phyloP scores from a whole-genome alignment of 495 filamentous ascomycete genomes.

The Achaetomiella virescens region DNA sequence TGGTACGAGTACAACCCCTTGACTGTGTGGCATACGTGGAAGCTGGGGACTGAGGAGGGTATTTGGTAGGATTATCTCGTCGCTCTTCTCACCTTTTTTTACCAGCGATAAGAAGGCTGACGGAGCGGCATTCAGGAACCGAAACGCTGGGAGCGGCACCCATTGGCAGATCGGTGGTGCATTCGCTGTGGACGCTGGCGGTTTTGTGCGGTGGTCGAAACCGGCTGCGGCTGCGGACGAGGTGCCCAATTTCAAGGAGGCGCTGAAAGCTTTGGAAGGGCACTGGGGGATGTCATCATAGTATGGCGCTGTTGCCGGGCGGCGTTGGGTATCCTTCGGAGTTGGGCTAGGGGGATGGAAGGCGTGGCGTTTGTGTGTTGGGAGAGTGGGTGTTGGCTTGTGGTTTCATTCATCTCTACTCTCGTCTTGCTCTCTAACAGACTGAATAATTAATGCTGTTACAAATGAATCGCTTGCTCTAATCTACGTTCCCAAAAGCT shows the following conservation, averaged over 20 bases:
- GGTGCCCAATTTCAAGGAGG: slow-evolving; percentile 45
- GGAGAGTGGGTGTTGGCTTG: neutral
- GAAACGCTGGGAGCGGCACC: slow-evolving; percentile 44
- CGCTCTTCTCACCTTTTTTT: neutral
- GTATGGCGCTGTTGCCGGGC: neutral
- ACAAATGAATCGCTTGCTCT: neutral
- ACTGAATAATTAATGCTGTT: neutral
- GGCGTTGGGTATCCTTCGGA: neutral
- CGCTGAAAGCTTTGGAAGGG: slow-evolving; percentile 27
- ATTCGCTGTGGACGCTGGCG: slow-evolving; percentile 48
- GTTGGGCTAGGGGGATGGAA: neutral
- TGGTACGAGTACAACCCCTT: slow-evolving; percentile 48
- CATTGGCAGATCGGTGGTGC: slow-evolving; percentile 54
- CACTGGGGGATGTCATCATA: neutral
- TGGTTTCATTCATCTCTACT: neutral
- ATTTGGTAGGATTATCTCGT: slow-evolving; percentile 43
- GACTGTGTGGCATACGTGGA: slow-evolving; percentile 42
- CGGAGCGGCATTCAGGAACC: neutral
- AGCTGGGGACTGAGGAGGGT: slow-evolving; percentile 45
- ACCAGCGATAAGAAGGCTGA: neutral
- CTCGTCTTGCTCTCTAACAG: neutral
- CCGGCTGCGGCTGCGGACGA: slow-evolving; percentile 41
- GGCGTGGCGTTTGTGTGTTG: neutral
- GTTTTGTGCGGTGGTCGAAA: slow-evolving; percentile 44
- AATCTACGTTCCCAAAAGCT: neutral